Base-by-base conservation (phyloP, 345 rosid genomes). In the Diplotaxis tenuifolia region DNA sequence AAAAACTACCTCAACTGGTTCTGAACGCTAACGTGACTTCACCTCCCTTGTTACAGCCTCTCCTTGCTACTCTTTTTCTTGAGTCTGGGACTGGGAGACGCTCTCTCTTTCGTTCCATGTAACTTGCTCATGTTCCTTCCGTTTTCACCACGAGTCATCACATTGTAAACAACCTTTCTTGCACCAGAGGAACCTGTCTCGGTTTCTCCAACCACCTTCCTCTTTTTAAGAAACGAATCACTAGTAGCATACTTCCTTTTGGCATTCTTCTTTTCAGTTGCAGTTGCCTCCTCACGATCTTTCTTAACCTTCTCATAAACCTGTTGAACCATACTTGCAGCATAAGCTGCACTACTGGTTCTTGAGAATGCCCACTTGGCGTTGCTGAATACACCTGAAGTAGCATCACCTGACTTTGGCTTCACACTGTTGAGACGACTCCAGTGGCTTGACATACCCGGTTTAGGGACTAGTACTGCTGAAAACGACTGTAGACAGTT, bases 221-320 rank as follows among this genome's bases (percentile, higher is more conserved):
- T 83, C 66, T 78, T 83, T 76, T 83, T 84, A 62, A 82, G 66
- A 56, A 79, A 40, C 7, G 52, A 31, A 71, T 59, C 72, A 49
- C 38, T 57, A 27, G 40, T 52, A 58, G 79, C 62, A 9, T 68
- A 62, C 56, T 42, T 70, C 75, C 79, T 82, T 75, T 81, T 85
- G 19, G 75, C 60, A 19, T 80, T 69, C 85, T 84, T 88, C 65
- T 78, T 75, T 61, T 45, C 63, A 15, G 82, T 81, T 60, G 82
- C 82, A 72, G 82, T 83, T 7, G 88, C 89, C 47, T 87, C 88
- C 76, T 85, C 84, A 0, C 89, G 90, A 45, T 86, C 89, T 81
- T 82, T 80, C 80, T 65, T 79, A 45, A 82, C 88, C 36, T 81
- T 88, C 79, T 86, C 88, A 54, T 88, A 80, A 42, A 85, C 83